Evolutionary conservation across 106 monocot species (phyloP), one percentile per base, ranked within the genome.

Genomic region (Hemerocallis citrina): DNA sequence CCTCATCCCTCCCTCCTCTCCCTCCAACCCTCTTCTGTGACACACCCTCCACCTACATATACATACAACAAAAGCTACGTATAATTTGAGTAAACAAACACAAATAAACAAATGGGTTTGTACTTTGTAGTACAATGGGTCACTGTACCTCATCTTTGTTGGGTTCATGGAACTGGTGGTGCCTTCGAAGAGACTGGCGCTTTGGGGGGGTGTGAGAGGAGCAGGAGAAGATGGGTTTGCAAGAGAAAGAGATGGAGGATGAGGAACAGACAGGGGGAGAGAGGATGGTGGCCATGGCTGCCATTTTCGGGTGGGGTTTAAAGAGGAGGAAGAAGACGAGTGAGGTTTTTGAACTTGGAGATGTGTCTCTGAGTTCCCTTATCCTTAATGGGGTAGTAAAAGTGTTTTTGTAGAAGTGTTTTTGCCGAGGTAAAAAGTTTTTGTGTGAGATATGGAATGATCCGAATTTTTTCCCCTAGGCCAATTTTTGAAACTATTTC

Each of bases 11-110:
- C 65, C 61, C 79, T 25, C 61, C 76, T 50, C 48, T 65, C 30
- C 63, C 59, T 6, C 57, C 32, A 22, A 59, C 65, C 36, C 69
- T 76, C 73, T 67, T 76, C 46, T 69, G 69, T 14, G 76, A 72
- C 8, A 52, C 64, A 38, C 44, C 44, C 60, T 56, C 76, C 30
- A 80, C 55, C 85, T 85, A 27, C 37, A 21, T 25, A 23, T 6
- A 44, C 1, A 24, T 25, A 44, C 9, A 31, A 55, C n/a, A n/a
- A n/a, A n/a, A n/a, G n/a, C n/a, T n/a, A n/a, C n/a, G n/a, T n/a
- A n/a, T n/a, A n/a, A n/a, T n/a, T n/a, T n/a, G n/a, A n/a, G n/a
- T n/a, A 1, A n/a, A n/a, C n/a, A n/a, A n/a, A n/a, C 0, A 28
- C 14, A 22, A 30, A 31, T 27, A n/a, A 39, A 23, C n/a, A 46